A percentile compares a stretch with the other conserved stretches of the same genome.
Conservation (phyloP, 202 grass and related monocot species). For the Setaria italica region DNA sequence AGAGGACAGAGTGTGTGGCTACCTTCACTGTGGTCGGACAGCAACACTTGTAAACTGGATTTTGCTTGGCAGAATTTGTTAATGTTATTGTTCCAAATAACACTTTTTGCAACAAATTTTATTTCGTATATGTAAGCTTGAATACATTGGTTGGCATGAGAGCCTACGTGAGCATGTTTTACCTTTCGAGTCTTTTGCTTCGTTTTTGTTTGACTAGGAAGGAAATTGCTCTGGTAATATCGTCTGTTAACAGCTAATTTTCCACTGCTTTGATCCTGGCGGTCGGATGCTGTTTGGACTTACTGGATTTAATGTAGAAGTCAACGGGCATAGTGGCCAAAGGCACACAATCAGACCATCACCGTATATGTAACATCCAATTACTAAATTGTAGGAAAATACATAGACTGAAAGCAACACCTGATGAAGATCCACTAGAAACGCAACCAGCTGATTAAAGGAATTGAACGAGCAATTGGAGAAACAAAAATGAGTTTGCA, state of each 20-base stretch:
- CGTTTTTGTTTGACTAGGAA: neutral
- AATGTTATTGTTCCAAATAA: slow-evolving; percentile 15
- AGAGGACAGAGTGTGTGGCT: neutral
- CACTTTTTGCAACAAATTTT: slow-evolving; percentile 10
- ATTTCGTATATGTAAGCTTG: slow-evolving; percentile 22
- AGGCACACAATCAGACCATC: neutral
- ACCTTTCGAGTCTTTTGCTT: neutral
- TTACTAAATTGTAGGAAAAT: neutral
- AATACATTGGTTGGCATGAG: neutral
- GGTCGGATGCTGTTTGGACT: neutral
- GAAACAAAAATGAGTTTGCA: too few relatives aligned
- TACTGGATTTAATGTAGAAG: neutral
- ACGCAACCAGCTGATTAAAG: neutral
- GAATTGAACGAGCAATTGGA: too few relatives aligned
- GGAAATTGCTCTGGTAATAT: neutral
- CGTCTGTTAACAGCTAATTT: neutral
- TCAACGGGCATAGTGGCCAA: neutral
- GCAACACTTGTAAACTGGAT: slow-evolving; percentile 13
- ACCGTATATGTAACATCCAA: neutral
- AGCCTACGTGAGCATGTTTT: neutral
- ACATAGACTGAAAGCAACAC: neutral
- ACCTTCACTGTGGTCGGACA: slow-evolving; percentile 21
- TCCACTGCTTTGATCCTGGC: neutral
- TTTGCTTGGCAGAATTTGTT: slow-evolving; percentile 17
- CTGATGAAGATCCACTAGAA: neutral